phyloP scores from a whole-genome alignment of 192 early-diverging fungal species.

The Dissophora ornata region DNA sequence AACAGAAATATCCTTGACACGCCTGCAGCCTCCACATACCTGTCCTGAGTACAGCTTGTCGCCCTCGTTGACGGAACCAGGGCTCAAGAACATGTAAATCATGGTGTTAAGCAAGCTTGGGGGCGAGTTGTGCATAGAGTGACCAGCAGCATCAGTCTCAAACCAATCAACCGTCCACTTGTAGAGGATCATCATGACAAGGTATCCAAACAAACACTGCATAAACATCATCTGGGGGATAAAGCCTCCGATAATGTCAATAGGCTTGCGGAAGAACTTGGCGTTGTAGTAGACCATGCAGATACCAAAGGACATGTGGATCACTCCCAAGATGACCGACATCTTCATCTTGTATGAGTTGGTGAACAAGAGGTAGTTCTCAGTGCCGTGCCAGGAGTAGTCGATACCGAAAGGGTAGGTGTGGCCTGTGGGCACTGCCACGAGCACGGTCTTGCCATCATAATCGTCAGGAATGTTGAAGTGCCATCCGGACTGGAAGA shows the following conservation, averaged over 20 bases:
- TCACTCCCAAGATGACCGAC: constrained; percentile 94
- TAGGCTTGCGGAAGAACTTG: constrained; percentile 84
- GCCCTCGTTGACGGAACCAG: constrained; percentile 76
- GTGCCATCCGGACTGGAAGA: constrained; percentile 82
- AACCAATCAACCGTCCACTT: constrained; percentile 97
- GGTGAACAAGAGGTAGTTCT: constrained; percentile 93
- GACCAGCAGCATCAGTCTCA: constrained; percentile 72
- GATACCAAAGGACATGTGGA: constrained; percentile 98
- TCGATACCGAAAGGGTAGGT: constrained; percentile 54
- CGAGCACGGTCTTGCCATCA: constrained; percentile 63
- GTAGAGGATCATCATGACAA: constrained; percentile 89
- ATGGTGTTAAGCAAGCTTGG: constrained; percentile 97
- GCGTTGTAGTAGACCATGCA: constrained; percentile 91
- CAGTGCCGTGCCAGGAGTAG: constrained; percentile 87
- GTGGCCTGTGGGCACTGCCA: constrained; percentile 67
- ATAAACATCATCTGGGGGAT: constrained; percentile 96
- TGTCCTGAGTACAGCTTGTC: constrained; percentile 90
- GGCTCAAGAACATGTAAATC: constrained; percentile 99
- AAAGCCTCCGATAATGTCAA: constrained; percentile 87
- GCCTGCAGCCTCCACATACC: no score
- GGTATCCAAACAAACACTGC: constrained; percentile 95
- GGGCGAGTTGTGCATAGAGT: constrained; percentile 75
- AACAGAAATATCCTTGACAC: no score
- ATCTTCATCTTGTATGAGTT: constrained; percentile 99
- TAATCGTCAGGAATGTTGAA: constrained; percentile 71